Evolutionary conservation across 140 eudicot species (phyloP).

Genomic region (Oenanthe javanica): DNA sequence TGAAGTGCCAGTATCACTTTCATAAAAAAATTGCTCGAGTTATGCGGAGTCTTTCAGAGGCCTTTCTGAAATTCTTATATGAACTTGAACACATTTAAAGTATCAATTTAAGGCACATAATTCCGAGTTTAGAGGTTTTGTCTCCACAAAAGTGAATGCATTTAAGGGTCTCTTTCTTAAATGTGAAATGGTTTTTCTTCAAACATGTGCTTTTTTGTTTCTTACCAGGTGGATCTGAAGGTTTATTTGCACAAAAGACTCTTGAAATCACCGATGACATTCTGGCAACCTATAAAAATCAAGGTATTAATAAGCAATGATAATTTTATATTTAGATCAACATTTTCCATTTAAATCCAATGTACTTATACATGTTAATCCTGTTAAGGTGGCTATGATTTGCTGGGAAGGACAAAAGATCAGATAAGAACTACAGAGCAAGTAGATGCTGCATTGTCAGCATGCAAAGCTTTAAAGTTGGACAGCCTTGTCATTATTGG

Average conservation of each 20-base stretch:
- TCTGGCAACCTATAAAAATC: constrained; percentile 83
- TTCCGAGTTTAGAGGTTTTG: background rate
- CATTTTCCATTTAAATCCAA: background rate
- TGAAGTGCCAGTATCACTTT: background rate
- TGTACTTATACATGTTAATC: constrained; percentile 12
- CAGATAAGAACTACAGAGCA: constrained; percentile 96
- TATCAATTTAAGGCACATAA: background rate
- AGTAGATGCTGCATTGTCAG: constrained; percentile 80
- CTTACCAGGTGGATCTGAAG: constrained; percentile 89
- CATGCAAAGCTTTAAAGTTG: constrained; percentile 82
- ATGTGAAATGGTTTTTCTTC: background rate
- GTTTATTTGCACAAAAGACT: constrained; percentile 88
- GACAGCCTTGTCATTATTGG: constrained; percentile 90
- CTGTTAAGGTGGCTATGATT: constrained; percentile 85
- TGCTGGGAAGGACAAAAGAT: constrained; percentile 94
- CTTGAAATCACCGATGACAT: constrained; percentile 79
- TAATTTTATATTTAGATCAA: background rate
- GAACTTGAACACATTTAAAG: background rate
- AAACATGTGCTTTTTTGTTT: constrained; percentile 4
- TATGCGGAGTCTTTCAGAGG: background rate
- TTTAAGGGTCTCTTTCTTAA: background rate
- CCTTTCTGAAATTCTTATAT: background rate
- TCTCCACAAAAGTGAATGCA: background rate
- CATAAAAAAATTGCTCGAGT: background rate
- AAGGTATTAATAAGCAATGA: constrained; percentile 40